Conservation (phyloP, 2,329 filamentous ascomycete genomes). For the Diaporthe sp. region DNA sequence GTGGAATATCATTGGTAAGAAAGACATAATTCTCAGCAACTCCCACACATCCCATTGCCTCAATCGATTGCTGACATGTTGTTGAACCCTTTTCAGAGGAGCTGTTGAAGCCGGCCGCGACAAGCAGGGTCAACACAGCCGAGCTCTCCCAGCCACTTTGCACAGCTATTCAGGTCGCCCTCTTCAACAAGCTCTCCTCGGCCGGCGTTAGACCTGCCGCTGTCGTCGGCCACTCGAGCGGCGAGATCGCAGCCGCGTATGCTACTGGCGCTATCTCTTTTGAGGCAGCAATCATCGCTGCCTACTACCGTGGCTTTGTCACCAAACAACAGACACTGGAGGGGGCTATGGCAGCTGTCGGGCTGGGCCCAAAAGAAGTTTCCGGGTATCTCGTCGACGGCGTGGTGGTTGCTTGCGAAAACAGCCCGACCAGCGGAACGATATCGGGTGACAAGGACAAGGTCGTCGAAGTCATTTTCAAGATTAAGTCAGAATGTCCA, state of each 20-base stretch:
- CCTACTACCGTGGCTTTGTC: slow-evolving; percentile 2
- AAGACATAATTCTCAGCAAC: not conserved
- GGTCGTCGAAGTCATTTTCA: not conserved
- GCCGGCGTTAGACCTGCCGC: slow-evolving; percentile 45
- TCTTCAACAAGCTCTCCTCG: slow-evolving; percentile 46
- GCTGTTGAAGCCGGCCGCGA: slow-evolving; percentile 40
- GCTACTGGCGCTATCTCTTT: slow-evolving; percentile 14
- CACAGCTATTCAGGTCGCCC: slow-evolving; percentile 46
- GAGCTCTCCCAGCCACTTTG: slow-evolving; percentile 41
- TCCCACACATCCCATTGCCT: not conserved
- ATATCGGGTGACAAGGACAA: slow-evolving; percentile 33
- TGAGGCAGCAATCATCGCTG: slow-evolving; percentile 4
- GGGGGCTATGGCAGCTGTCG: slow-evolving; percentile 43
- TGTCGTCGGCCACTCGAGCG: slow-evolving; percentile 50
- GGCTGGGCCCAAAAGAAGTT: slow-evolving; percentile 12
- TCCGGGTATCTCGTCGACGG: slow-evolving; percentile 5
- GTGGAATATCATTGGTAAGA: not conserved
- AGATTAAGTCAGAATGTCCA: not conserved
- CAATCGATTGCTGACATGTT: not conserved
- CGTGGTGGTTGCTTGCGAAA: slow-evolving; percentile 36
- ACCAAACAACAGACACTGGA: not conserved
- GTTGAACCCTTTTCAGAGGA: slow-evolving; percentile 40
- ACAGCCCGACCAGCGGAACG: slow-evolving; percentile 20
- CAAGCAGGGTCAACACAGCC: slow-evolving; percentile 43
- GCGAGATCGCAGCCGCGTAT: slow-evolving; percentile 37